phyloP scores from a whole-genome alignment of 352 stramenopile genomes.

The Globisporangium ultimum region DNA sequence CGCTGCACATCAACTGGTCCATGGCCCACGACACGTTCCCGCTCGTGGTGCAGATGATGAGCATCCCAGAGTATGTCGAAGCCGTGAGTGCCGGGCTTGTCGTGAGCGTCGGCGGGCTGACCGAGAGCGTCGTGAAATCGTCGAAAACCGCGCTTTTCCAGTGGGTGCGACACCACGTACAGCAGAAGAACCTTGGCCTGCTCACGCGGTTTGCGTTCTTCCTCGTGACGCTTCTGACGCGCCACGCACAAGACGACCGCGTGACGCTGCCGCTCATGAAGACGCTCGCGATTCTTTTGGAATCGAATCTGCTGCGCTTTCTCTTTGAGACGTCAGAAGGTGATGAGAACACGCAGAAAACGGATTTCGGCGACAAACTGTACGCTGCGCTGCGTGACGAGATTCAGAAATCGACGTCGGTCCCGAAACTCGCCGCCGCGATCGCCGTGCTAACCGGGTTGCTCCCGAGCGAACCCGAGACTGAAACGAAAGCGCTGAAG shows the following conservation, averaged over 20 bases:
- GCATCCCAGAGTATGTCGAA: slow-evolving; percentile 86
- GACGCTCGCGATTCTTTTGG: slow-evolving; percentile 72
- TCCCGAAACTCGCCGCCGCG: slow-evolving; percentile 67
- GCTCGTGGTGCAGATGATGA: slow-evolving; percentile 80
- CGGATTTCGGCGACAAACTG: slow-evolving; percentile 51
- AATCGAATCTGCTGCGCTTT: slow-evolving; percentile 52
- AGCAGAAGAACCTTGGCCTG: slow-evolving; percentile 60
- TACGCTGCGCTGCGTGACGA: slow-evolving; percentile 67
- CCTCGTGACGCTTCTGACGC: slow-evolving; percentile 57
- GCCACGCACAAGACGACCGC: slow-evolving; percentile 68
- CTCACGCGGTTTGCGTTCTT: slow-evolving; percentile 66
- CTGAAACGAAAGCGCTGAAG: slow-evolving; percentile 52
- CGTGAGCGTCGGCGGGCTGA: slow-evolving; percentile 94
- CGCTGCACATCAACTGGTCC: slow-evolving; percentile 66
- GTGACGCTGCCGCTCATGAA: slow-evolving; percentile 88
- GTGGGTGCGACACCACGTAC: slow-evolving; percentile 47
- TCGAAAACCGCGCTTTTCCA: slow-evolving; percentile 61
- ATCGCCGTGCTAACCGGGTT: slow-evolving; percentile 73
- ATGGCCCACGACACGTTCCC: slow-evolving; percentile 90
- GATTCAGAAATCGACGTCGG: slow-evolving; percentile 52
- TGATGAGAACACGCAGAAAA: slow-evolving; percentile 17
- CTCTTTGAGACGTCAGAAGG: slow-evolving; percentile 53
- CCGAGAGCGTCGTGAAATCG: slow-evolving; percentile 91
- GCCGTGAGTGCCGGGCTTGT: slow-evolving; percentile 88
- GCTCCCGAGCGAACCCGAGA: slow-evolving; percentile 56